These are phyloP conservation scores for Boletus edulis DNA, from an alignment of 768 basidiomycete genomes.

Conservation along the genomic window DNA sequence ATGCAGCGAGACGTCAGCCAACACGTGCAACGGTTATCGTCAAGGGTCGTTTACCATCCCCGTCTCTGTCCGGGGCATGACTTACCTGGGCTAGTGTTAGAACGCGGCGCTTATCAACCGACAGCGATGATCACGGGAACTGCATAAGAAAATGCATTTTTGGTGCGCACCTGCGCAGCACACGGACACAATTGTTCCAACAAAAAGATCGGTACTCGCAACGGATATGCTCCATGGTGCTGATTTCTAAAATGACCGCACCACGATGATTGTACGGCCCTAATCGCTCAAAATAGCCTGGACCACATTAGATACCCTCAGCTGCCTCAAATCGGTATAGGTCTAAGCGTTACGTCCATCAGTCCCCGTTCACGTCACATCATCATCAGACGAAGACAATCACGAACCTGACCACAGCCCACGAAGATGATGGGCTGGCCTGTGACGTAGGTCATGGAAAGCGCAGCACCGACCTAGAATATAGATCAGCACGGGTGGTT, in stretches of 20 bases:
- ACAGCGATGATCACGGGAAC: too few relatives aligned
- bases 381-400: background rate
- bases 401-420: conserved; percentile 89
- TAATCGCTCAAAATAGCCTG: conserved; percentile 85
- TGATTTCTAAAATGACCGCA: background rate
- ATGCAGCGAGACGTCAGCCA: too few relatives aligned
- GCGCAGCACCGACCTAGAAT: conserved; percentile 87
- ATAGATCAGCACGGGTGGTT: background rate
- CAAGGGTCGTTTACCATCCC: too few relatives aligned
- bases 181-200: too few relatives aligned
- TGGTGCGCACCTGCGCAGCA: too few relatives aligned
- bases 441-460: conserved; percentile 99
- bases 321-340: conserved; percentile 91
- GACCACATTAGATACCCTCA: conserved; percentile 91
- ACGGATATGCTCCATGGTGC: background rate
- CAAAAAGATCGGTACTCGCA: too few relatives aligned
- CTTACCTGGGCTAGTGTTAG: too few relatives aligned
- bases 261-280: background rate
- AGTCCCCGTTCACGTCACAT: conserved; percentile 6
- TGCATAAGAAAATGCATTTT: too few relatives aligned
- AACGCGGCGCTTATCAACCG: too few relatives aligned
- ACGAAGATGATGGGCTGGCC: conserved; percentile 99
- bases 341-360: conserved; percentile 50
- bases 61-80: too few relatives aligned
- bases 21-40: too few relatives aligned